phyloP scores from a whole-genome alignment of 495 filamentous ascomycete species.

The Trichoderma reesei region DNA sequence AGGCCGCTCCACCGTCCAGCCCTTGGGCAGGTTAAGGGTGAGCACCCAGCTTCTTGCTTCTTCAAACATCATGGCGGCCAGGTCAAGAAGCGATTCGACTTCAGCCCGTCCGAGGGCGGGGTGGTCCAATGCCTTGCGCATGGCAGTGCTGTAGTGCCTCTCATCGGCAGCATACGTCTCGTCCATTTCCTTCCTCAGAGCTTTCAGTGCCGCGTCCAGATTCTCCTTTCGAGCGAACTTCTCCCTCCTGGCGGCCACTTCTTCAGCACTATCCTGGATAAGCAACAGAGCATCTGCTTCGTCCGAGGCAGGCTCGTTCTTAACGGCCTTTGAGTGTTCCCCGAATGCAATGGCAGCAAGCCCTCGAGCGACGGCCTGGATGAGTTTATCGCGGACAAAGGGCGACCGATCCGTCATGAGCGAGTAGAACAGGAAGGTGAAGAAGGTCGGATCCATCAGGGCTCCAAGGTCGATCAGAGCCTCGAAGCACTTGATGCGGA shows the following conservation, averaged over 20 bases:
- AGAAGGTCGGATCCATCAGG: constrained; percentile 48
- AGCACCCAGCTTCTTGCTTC: constrained; percentile 52
- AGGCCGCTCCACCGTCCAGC: constrained; percentile 54
- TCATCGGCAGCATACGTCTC: constrained; percentile 15
- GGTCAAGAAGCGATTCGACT: constrained; percentile 62
- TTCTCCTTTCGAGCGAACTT: constrained; percentile 62
- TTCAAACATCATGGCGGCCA: constrained; percentile 66
- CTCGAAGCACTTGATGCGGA: constrained; percentile 76
- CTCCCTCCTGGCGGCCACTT: constrained; percentile 56
- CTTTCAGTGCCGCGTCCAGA: constrained; percentile 64
- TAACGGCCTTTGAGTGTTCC: constrained; percentile 28
- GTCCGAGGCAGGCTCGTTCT: constrained; percentile 20
- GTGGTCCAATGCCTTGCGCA: constrained; percentile 71
- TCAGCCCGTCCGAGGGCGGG: constrained; percentile 62
- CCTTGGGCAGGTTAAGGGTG: constrained; percentile 56
- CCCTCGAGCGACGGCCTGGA: constrained; percentile 55
- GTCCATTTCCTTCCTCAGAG: constrained; percentile 61
- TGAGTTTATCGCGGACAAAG: constrained; percentile 62
- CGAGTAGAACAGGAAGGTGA: constrained; percentile 59
- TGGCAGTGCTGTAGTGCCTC: constrained; percentile 34
- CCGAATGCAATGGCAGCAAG: constrained; percentile 77
- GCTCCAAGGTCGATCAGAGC: constrained; percentile 71
- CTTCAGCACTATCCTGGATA: constrained; percentile 57
- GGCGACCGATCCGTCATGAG: constrained; percentile 72
- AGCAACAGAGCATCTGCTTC: constrained; percentile 52